Evolutionary conservation across 2,329 filamentous ascomycete genomes (phyloP).

Genomic region (Penicillium sp.): DNA sequence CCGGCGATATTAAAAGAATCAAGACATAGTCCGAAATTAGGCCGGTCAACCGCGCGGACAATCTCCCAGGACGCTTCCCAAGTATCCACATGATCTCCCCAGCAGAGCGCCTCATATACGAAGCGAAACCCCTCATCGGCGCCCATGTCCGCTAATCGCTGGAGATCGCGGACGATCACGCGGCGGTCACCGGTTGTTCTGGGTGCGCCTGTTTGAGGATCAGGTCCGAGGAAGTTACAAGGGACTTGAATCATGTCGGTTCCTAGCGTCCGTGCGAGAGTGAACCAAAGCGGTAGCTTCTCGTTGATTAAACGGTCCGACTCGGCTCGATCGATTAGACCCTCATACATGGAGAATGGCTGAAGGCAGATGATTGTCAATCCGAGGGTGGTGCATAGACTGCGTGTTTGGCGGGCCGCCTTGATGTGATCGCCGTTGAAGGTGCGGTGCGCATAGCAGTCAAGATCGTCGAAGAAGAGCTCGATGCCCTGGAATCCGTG

Average conservation of each 20-base stretch:
- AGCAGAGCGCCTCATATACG: constrained; percentile 67
- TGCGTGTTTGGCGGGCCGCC: constrained; percentile 40
- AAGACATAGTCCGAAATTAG: constrained; percentile 71
- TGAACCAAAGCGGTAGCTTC: constrained; percentile 61
- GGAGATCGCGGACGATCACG: constrained; percentile 20
- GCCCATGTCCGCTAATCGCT: constrained; percentile 62
- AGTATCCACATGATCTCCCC: constrained; percentile 61
- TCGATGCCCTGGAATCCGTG: constrained; percentile 34
- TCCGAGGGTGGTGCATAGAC: constrained; percentile 37
- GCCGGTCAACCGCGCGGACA: constrained; percentile 57
- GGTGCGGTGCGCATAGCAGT: constrained; percentile 23
- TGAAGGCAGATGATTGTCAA: constrained; percentile 53
- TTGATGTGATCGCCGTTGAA: constrained; percentile 20
- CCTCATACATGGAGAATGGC: constrained; percentile 74
- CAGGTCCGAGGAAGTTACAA: constrained; percentile 55
- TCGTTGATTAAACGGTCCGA: constrained; percentile 56
- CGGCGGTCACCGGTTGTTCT: constrained; percentile 31
- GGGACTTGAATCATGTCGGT: constrained; percentile 72
- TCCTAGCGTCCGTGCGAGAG: constrained; percentile 55
- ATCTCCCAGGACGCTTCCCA: constrained; percentile 71
- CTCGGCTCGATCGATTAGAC: constrained; percentile 56
- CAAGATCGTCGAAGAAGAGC: constrained; percentile 33
- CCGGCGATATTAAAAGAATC: constrained; percentile 75
- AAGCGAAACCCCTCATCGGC: constrained; percentile 38
- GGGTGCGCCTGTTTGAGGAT: constrained; percentile 32